Evolutionary conservation across 2,329 filamentous ascomycete genomes (phyloP).

Genomic region (Blumeriella jaapii): DNA sequence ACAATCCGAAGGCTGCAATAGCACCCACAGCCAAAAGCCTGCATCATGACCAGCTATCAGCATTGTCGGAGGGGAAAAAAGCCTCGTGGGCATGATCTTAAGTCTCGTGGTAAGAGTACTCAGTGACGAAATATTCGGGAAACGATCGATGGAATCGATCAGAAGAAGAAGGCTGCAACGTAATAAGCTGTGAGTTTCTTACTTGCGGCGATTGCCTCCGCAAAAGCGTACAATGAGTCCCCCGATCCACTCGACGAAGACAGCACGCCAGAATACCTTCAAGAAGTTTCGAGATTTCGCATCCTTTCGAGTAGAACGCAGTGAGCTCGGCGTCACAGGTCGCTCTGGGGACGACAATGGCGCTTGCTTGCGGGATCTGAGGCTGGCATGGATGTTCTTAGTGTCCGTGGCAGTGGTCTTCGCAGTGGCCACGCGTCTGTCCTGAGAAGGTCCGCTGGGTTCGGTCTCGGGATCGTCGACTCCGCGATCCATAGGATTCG

Average conservation of each 20-base stretch:
- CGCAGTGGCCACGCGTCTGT: slow-evolving; percentile 1
- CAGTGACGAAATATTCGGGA: slow-evolving; percentile 4
- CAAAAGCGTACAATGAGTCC: slow-evolving; percentile 23
- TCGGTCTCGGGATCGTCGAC: not conserved
- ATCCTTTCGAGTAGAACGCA: slow-evolving; percentile 19
- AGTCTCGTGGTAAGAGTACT: slow-evolving; percentile 4
- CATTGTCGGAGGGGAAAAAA: slow-evolving; percentile 12
- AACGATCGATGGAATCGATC: not conserved
- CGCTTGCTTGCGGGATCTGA: slow-evolving; percentile 18
- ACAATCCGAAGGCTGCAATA: slow-evolving; percentile 20
- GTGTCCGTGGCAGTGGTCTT: slow-evolving; percentile 18
- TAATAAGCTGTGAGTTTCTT: slow-evolving; percentile 15
- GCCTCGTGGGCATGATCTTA: no score
- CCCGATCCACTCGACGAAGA: slow-evolving; percentile 29
- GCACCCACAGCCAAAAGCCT: slow-evolving; percentile 21
- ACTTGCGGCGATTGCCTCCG: slow-evolving; percentile 22
- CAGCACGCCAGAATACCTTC: slow-evolving; percentile 25
- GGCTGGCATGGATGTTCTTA: slow-evolving; percentile 9
- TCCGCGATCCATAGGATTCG: not conserved
- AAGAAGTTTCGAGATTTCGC: slow-evolving; percentile 21
- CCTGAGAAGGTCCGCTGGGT: not conserved
- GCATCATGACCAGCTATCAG: slow-evolving; percentile 17
- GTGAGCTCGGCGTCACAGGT: slow-evolving; percentile 22
- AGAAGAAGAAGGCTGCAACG: slow-evolving; percentile 3
- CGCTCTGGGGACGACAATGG: slow-evolving; percentile 14